Percentiles rank a stretch among this genome's conserved stretches.
phyloP scores from a whole-genome alignment of 2,329 filamentous ascomycete species.

The Diaporthe amygdali region DNA sequence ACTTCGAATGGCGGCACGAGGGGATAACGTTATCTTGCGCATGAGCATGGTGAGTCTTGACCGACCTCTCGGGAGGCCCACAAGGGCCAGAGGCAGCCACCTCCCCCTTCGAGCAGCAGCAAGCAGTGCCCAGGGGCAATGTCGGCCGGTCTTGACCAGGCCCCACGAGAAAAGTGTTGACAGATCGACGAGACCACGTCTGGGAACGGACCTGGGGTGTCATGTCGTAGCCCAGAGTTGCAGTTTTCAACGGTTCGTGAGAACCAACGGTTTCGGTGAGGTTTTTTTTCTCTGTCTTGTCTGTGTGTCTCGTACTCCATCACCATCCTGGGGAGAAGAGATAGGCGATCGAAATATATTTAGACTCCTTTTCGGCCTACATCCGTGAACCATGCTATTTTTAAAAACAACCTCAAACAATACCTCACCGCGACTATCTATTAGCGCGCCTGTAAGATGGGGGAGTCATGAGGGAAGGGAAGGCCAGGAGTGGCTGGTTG shows the following conservation, averaged over 20 bases:
- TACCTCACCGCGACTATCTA: not conserved
- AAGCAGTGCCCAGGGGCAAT: constrained; percentile 3
- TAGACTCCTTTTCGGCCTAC: constrained; percentile 6
- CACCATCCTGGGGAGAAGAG: not conserved
- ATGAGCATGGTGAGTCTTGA: not conserved
- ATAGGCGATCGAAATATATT: not conserved
- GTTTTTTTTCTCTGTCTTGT: not conserved
- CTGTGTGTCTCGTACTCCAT: not conserved
- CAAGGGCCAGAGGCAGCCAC: not conserved
- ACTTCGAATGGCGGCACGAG: not conserved
- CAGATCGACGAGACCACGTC: not conserved
- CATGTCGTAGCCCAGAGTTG: not conserved
- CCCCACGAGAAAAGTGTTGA: not conserved
- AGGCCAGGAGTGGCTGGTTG: constrained; percentile 7
- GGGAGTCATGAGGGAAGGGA: not conserved
- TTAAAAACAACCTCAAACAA: constrained; percentile 12
- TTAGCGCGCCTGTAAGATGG: constrained; percentile 12
- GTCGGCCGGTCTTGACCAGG: not conserved
- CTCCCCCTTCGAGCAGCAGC: not conserved
- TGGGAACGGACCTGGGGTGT: not conserved
- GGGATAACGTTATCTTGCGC: not conserved
- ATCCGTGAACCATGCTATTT: constrained; percentile 8
- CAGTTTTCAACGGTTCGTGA: not conserved
- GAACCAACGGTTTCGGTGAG: not conserved
- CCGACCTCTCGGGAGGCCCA: not conserved